A percentile compares a stretch with the other conserved stretches of the same genome.
Evolutionary conservation across 73 alveolate genomes (phyloP).

Genomic region (Paramecium tetraurelia): DNA sequence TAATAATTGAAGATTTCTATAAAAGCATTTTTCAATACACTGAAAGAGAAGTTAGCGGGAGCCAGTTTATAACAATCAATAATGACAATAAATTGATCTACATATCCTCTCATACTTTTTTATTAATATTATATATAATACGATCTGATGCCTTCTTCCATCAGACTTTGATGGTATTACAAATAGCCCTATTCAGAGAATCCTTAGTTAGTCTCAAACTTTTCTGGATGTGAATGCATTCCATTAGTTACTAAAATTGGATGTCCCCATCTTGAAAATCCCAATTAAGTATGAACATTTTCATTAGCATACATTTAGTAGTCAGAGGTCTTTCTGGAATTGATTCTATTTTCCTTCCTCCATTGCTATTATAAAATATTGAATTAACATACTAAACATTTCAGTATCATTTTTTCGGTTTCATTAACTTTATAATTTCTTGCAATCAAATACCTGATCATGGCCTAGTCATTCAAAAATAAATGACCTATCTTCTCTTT

Average conservation of each 20-base stretch:
- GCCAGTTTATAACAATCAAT: neutral
- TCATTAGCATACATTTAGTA: neutral
- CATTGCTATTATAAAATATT: neutral
- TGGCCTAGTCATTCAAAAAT: neutral
- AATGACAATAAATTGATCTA: neutral
- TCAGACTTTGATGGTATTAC: neutral
- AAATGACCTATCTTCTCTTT: neutral
- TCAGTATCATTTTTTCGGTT: neutral
- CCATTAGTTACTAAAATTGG: neutral
- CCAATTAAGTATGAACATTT: neutral
- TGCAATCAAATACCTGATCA: constrained; percentile 1
- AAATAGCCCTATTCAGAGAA: neutral
- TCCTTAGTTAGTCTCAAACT: neutral
- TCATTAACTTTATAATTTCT: neutral
- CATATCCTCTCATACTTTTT: neutral
- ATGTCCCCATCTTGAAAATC: constrained; percentile 45
- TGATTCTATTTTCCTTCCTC: neutral
- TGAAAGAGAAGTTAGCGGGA: neutral
- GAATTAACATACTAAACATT: neutral
- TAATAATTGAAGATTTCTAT: neutral
- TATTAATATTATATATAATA: neutral
- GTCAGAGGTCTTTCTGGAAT: neutral
- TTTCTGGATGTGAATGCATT: neutral
- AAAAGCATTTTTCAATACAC: neutral
- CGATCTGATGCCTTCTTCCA: constrained; percentile 15